Evolutionary conservation across 1,284 basidiomycete genomes (phyloP).

Genomic region (Taiwanofungus camphoratus): DNA sequence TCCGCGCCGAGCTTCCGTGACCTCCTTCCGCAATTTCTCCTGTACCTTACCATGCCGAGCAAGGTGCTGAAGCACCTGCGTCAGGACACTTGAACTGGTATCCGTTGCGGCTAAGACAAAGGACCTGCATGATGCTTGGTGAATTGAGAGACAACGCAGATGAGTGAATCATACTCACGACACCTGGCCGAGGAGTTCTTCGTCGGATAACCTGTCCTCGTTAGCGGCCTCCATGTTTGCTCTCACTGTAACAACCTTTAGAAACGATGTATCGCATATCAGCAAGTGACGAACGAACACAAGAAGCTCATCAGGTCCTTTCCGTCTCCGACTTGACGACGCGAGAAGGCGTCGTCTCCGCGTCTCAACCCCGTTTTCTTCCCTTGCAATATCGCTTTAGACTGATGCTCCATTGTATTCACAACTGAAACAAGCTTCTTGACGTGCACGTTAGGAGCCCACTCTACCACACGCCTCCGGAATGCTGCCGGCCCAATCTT

Average conservation of each 20-base stretch:
- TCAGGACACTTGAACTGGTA: conserved; percentile 7
- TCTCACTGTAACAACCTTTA: conserved; percentile 22
- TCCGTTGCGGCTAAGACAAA: conserved; percentile 12
- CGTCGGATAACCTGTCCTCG: conserved; percentile 25
- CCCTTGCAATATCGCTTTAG: too few relatives aligned
- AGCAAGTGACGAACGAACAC: conserved; percentile 15
- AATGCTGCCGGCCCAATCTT: conserved; percentile 6
- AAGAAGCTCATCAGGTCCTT: conserved; percentile 28
- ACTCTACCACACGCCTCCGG: conserved; percentile 12
- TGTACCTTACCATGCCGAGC: conserved; percentile 8
- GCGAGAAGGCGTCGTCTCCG: too few relatives aligned
- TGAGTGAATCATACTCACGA: conserved; percentile 13
- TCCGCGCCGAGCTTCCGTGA: conserved; percentile 4
- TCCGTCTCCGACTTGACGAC: conserved; percentile 26
- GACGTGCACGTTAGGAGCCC: conserved; percentile 12
- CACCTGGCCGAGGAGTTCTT: conserved; percentile 22
- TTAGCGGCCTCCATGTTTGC: conserved; percentile 25
- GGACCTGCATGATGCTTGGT: too few relatives aligned
- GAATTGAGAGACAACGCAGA: conserved; percentile 8
- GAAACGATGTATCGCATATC: neutral
- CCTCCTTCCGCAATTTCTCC: conserved; percentile 8
- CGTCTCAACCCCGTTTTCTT: too few relatives aligned
- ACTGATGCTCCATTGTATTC: conserved; percentile 21
- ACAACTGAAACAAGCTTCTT: conserved; percentile 12
- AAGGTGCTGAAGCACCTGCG: conserved; percentile 4